Percentiles rank a stretch among this genome's conserved stretches.
Evolutionary conservation across 805 yeast genomes (phyloP).

Genomic region (Jamesozyma piceae): DNA sequence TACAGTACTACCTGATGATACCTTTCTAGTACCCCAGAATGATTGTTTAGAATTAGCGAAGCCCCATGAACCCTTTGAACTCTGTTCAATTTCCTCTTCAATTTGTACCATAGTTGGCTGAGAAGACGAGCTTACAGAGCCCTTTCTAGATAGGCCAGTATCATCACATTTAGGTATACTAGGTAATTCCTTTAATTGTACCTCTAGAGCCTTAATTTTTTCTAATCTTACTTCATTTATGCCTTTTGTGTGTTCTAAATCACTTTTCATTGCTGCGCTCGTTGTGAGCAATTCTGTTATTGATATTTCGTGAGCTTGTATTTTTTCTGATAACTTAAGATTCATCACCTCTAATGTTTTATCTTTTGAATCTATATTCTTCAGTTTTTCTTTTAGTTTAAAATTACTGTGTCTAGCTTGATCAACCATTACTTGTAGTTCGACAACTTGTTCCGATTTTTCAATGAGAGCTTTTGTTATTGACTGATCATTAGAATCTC

Average conservation of each 20-base stretch:
- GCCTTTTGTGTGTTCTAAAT: constrained; percentile 11
- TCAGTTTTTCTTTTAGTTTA: constrained; percentile 7
- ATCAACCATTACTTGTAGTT: constrained; percentile 16
- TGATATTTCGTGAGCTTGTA: constrained; percentile 15
- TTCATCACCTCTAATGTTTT: constrained; percentile 17
- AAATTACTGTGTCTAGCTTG: constrained; percentile 10
- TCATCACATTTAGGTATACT: too few species aligned
- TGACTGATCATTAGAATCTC: too few species aligned
- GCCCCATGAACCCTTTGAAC: background rate
- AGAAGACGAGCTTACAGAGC: constrained; percentile 4
- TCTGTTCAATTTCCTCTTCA: background rate
- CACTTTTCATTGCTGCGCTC: constrained; percentile 12
- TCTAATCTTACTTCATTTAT: constrained; percentile 10
- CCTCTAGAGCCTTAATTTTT: constrained; percentile 11
- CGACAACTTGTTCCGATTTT: constrained; percentile 19
- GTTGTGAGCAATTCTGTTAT: constrained; percentile 10
- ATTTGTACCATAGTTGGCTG: background rate
- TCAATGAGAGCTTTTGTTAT: constrained; percentile 15
- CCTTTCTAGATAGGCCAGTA: too few species aligned
- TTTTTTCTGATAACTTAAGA: constrained; percentile 15
- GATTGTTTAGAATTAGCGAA: background rate
- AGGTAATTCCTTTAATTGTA: background rate
- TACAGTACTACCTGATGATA: too few species aligned
- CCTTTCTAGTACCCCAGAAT: constrained; percentile 5
- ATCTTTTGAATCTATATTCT: constrained; percentile 8